Evolutionary conservation across 1,139 yeast genomes (phyloP), one percentile per base, ranked within the genome.

Genomic region (Candida freyschussii): DNA sequence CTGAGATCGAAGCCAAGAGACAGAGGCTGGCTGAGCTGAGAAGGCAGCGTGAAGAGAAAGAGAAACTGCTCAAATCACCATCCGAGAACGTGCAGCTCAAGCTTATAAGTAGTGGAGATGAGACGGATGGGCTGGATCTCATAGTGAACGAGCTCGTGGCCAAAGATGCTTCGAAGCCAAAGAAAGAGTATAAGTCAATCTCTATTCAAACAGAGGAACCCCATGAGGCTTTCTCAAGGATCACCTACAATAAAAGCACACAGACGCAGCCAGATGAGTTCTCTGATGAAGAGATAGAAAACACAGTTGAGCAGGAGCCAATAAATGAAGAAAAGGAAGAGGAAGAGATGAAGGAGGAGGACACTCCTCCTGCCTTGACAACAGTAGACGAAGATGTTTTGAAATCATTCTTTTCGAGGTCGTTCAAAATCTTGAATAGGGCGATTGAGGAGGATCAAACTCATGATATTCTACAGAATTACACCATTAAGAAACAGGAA

Each of bases 351-450:
- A 6, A 18, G 21, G 41, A 33, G 13, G 19, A 24, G 3, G 27
- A 22, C 7, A 26, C 15, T 12, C 24, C 17, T 8, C 25, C 25
- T 20, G 29, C 17, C 7, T 23, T 24, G 6, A 24, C 29, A 6
- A 15, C 18, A 4, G 22, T 49, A 5, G 53, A 49, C 13, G 45
- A 47, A 6, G 27, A 28, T 2, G 26, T 36, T 6, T 34, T 48
- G 12, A 17, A 47, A 1, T 27, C 32, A 2, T 67, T 69, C 39
- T 40, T 67, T 13, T 53, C 60, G 21, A 56, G 55, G 16, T 62
- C 71, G 0, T 55, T 66, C 40, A 62, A 62, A 24, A 53, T 67
- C 8, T 51, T 69, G 8, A 63, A 63, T 23, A 55, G 72, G 12
- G 63, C 63, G 2, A 36, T 62, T 12, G 60, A 56, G 13, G 63